Evolutionary conservation across 2,329 filamentous ascomycete genomes (phyloP).

Genomic region (Phialocephala sp.): DNA sequence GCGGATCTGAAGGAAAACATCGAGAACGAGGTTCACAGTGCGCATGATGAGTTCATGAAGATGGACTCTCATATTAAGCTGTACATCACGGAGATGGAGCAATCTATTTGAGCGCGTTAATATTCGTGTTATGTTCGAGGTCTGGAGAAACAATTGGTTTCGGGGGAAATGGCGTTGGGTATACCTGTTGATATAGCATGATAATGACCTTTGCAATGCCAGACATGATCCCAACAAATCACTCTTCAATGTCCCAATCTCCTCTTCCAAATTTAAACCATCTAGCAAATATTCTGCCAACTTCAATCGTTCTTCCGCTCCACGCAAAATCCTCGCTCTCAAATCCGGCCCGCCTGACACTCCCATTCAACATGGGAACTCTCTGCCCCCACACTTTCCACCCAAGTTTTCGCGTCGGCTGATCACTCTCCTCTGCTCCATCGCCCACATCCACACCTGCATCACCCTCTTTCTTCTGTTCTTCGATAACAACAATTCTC

Average conservation of each 20-base stretch:
- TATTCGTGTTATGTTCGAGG: slow-evolving; percentile 20
- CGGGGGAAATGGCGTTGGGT: slow-evolving; percentile 38
- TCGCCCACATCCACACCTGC: slow-evolving; percentile 40
- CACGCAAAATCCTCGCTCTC: slow-evolving; percentile 57
- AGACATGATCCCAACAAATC: slow-evolving; percentile 13
- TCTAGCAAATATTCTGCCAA: slow-evolving; percentile 62
- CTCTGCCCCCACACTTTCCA: slow-evolving; percentile 51
- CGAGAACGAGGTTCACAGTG: slow-evolving; percentile 88
- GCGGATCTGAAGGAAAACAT: slow-evolving; percentile 97
- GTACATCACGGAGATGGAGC: slow-evolving; percentile 99
- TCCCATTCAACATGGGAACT: slow-evolving; percentile 67
- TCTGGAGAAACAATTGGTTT: slow-evolving; percentile 13
- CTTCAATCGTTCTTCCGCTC: slow-evolving; percentile 63
- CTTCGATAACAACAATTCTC: slow-evolving; percentile 54
- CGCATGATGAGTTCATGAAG: slow-evolving; percentile 94
- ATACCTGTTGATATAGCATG: slow-evolving; percentile 42
- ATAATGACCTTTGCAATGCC: slow-evolving; percentile 35
- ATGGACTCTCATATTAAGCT: slow-evolving; percentile 96
- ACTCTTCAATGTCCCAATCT: slow-evolving; percentile 42
- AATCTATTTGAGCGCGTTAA: slow-evolving; percentile 61
- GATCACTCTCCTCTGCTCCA: slow-evolving; percentile 45
- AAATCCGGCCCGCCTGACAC: slow-evolving; percentile 49
- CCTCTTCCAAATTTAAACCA: slow-evolving; percentile 66
- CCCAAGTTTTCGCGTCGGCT: slow-evolving; percentile 7
- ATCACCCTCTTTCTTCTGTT: slow-evolving; percentile 34